Conservation (phyloP, 2,329 filamentous ascomycete species). For the Trichothecium roseum region DNA sequence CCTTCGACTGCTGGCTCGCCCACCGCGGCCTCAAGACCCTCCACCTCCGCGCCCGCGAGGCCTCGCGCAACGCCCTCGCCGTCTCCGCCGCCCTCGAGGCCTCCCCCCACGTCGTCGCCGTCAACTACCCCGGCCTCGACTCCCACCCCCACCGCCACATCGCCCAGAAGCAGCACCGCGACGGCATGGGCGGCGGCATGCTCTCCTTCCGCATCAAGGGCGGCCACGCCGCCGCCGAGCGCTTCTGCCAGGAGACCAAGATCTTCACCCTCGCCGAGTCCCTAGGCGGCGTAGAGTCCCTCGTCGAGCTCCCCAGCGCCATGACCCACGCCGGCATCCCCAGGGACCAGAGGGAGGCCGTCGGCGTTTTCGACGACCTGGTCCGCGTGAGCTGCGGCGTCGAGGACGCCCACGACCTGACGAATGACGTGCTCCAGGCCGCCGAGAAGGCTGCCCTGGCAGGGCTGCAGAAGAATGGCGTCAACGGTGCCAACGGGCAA, state of each 20-base stretch:
- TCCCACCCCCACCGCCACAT: slow-evolving; percentile 82
- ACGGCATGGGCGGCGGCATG: slow-evolving; percentile 95
- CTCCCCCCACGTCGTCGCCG: slow-evolving; percentile 72
- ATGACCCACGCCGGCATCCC: slow-evolving; percentile 99
- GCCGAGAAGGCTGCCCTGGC: slow-evolving; percentile 59
- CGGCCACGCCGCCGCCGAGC: slow-evolving; percentile 74
- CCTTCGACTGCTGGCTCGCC: slow-evolving; percentile 97
- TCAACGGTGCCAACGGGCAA: slow-evolving; percentile 17
- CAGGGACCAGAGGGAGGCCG: slow-evolving; percentile 76
- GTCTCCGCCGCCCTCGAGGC: slow-evolving; percentile 69
- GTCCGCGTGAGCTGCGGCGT: slow-evolving; percentile 90
- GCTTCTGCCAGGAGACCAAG: slow-evolving; percentile 81
- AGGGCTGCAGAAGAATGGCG: slow-evolving; percentile 12
- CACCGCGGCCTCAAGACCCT: slow-evolving; percentile 95
- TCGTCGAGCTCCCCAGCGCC: slow-evolving; percentile 83
- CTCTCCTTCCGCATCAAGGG: slow-evolving; percentile 90
- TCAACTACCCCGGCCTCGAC: slow-evolving; percentile 90
- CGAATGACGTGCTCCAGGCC: slow-evolving; percentile 71
- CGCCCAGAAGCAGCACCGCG: slow-evolving; percentile 81
- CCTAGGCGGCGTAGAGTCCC: slow-evolving; percentile 81
- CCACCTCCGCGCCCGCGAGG: slow-evolving; percentile 82
- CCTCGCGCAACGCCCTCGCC: slow-evolving; percentile 67
- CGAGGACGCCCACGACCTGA: slow-evolving; percentile 80
- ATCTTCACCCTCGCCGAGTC: slow-evolving; percentile 93
- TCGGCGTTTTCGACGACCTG: slow-evolving; percentile 90